phyloP scores from a whole-genome alignment of 2,329 filamentous ascomycete genomes.

The Pezicula rhizophila region DNA sequence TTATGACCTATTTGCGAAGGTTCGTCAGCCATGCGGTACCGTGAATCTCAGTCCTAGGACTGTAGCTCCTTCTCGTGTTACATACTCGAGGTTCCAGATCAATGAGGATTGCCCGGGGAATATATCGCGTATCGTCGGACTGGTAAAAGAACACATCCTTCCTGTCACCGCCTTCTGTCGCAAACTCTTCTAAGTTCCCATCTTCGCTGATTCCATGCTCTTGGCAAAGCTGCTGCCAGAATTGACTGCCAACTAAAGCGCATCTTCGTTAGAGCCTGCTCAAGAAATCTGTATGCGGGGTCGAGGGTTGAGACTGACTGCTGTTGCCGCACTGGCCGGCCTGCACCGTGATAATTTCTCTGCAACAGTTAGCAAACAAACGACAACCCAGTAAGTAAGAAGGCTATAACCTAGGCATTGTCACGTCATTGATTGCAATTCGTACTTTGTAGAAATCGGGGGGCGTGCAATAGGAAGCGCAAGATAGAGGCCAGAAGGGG shows the following conservation, averaged over 20 bases:
- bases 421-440: slow-evolving; percentile 3
- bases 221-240: slow-evolving; percentile 97
- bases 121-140: slow-evolving; percentile 97
- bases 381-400: not conserved
- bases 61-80: not conserved
- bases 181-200: slow-evolving; percentile 95
- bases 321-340: slow-evolving; percentile 99
- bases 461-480: not conserved
- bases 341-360: slow-evolving; percentile 99
- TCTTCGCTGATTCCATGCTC: slow-evolving; percentile 98
- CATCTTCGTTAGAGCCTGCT: slow-evolving; percentile 7
- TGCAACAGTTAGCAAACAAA: slow-evolving; percentile 30
- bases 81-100: slow-evolving; percentile 85
- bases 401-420: slow-evolving; percentile 28
- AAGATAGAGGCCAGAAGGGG: not conserved
- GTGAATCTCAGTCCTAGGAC: no score
- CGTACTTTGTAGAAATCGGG: not conserved
- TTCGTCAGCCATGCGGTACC: slow-evolving; percentile 2
- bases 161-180: slow-evolving; percentile 92
- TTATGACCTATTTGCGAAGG: slow-evolving; percentile 57
- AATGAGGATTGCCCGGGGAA: slow-evolving; percentile 89
- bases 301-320: slow-evolving; percentile 56
- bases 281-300: not conserved
- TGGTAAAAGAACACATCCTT: slow-evolving; percentile 99
- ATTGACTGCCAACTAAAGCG: slow-evolving; percentile 79